Conservation (phyloP, 257 asterid species). For the Salvia splendens region DNA sequence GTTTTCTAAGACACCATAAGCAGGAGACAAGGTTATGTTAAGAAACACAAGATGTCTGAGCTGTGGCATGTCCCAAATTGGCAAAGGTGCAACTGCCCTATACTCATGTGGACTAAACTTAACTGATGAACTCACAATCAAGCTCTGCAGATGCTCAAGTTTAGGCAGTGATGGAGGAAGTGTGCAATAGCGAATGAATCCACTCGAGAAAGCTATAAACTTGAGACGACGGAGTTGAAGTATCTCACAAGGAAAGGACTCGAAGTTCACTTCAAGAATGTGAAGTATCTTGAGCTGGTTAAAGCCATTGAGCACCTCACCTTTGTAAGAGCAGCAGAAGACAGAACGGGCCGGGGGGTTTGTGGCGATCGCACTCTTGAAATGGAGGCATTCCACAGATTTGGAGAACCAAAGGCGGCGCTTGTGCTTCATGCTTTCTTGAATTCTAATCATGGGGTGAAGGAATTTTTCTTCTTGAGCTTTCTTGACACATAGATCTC, state of each 20-base stretch:
- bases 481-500: conserved; percentile 27
- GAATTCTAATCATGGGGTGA: conserved; percentile 26
- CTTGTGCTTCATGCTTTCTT: conserved; percentile 18
- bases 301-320: conserved; percentile 5
- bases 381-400: conserved; percentile 26
- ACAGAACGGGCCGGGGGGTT: conserved; percentile 5
- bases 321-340: conserved; percentile 24
- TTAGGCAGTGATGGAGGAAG: conserved; percentile 27
- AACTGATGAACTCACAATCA: conserved; percentile 17
- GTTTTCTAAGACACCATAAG: not conserved
- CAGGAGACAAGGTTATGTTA: conserved; percentile 21
- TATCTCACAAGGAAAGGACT: conserved; percentile 27
- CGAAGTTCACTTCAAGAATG: conserved; percentile 26
- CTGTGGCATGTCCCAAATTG: conserved; percentile 29
- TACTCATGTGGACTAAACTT: not conserved
- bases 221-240: conserved; percentile 14
- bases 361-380: conserved; percentile 19
- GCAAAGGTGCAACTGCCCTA: not conserved
- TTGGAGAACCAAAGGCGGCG: conserved; percentile 32
- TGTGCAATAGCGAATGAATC: conserved; percentile 26
- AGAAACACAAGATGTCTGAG: conserved; percentile 30
- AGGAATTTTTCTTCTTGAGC: conserved; percentile 1
- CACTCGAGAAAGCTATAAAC: conserved; percentile 13
- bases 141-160: conserved; percentile 26
- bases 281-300: conserved; percentile 13